Conservation (phyloP, 2,329 filamentous ascomycete species). For the Geosmithia flava region DNA sequence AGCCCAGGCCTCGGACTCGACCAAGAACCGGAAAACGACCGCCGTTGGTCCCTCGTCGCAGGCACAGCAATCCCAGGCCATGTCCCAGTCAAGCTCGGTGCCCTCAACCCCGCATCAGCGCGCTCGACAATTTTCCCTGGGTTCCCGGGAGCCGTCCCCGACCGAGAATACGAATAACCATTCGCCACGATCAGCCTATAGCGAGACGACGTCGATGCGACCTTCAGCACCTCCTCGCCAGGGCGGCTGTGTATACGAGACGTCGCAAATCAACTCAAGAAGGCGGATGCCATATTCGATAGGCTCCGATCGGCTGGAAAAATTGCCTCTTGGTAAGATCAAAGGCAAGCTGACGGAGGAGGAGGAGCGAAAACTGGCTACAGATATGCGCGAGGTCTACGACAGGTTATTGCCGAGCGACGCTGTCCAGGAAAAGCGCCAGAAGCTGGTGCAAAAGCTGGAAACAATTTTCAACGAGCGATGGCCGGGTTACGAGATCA, state of each 20-base stretch:
- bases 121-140: constrained; percentile 68
- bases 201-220: constrained; percentile 68
- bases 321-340: constrained; percentile 57
- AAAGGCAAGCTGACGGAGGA: constrained; percentile 58
- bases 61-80: constrained; percentile 10
- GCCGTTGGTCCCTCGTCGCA: constrained; percentile 10
- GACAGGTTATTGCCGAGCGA: constrained; percentile 70
- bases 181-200: constrained; percentile 82
- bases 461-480: constrained; percentile 78
- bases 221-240: constrained; percentile 43
- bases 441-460: constrained; percentile 72
- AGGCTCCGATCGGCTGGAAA: constrained; percentile 67
- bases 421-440: constrained; percentile 64
- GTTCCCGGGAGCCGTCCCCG: constrained; percentile 70
- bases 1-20: constrained; percentile 16
- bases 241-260: constrained; percentile 77
- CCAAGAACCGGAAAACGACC: constrained; percentile 16
- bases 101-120: constrained; percentile 89
- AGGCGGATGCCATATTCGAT: constrained; percentile 86
- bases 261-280: constrained; percentile 66
- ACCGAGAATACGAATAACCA: constrained; percentile 57
- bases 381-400: constrained; percentile 79
- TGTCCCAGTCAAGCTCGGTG: constrained; percentile 68
- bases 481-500: constrained; percentile 85
- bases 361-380: constrained; percentile 63